A percentile compares a stretch with the other conserved stretches of the same genome.
Conservation (phyloP, 129 eudicot genomes). For the Silybum marianum region DNA sequence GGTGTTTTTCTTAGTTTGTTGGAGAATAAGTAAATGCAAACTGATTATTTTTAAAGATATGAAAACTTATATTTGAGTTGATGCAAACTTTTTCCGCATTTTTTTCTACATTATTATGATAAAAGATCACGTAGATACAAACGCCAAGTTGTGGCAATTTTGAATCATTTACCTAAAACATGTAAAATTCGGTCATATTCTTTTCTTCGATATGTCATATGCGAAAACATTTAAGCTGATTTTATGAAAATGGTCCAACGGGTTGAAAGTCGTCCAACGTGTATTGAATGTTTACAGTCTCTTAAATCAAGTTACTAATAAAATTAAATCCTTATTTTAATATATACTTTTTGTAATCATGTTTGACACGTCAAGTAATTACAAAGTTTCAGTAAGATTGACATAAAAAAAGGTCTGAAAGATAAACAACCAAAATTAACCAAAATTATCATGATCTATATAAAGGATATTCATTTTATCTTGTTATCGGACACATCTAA, state of each 20-base stretch:
- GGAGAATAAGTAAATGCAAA: not conserved
- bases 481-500: not conserved
- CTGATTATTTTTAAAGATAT: no score
- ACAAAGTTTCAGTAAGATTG: not conserved
- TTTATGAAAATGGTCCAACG: not conserved
- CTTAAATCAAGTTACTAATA: not conserved
- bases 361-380: not conserved
- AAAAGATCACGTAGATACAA: no score
- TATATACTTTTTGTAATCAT: no score
- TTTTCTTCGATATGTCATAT: not conserved
- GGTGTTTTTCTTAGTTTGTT: not conserved
- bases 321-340: not conserved
- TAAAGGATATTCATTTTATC: not conserved
- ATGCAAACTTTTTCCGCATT: no score
- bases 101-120: no score
- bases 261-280: no score
- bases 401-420: not conserved
- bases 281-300: not conserved
- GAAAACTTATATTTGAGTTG: no score
- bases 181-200: not conserved
- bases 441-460: no score
- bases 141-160: no score
- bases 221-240: not conserved
- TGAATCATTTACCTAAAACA: no score
- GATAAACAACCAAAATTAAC: not conserved